Evolutionary conservation across 441 rosid genomes (phyloP).

Genomic region (Francoa sonchifolia): DNA sequence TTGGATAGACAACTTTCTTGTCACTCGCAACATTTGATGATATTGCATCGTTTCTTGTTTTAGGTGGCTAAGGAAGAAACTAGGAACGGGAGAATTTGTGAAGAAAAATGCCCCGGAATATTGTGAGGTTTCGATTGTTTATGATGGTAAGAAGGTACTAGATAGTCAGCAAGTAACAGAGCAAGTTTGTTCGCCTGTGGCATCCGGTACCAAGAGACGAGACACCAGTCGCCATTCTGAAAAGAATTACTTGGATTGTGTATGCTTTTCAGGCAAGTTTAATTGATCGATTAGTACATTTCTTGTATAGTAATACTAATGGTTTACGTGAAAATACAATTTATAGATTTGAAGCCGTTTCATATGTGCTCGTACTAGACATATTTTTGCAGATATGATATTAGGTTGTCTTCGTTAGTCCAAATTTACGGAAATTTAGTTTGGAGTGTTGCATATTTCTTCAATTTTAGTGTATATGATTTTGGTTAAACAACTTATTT

Average conservation of each 20-base stretch:
- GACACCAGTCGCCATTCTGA: constrained; percentile 4
- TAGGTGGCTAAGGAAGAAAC: constrained; percentile 23
- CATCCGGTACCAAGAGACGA: constrained; percentile 4
- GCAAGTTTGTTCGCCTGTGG: constrained; percentile 6
- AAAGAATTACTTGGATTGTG: constrained; percentile 24
- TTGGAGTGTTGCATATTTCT: too few species aligned
- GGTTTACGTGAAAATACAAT: too few species aligned
- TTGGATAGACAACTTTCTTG: too few species aligned
- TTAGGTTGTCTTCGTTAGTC: too few species aligned
- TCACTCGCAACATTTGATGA: too few species aligned
- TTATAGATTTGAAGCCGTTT: too few species aligned
- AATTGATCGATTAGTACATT: constrained; percentile 6
- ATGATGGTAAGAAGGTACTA: constrained; percentile 20
- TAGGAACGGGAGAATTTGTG: constrained; percentile 30
- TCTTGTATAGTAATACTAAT: too few species aligned
- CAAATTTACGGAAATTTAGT: too few species aligned
- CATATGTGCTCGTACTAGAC: too few species aligned
- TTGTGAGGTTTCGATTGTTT: constrained; percentile 35
- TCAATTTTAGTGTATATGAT: too few species aligned
- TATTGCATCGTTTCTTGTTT: neutral
- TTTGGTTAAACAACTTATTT: too few species aligned
- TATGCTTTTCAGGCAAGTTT: constrained; percentile 36
- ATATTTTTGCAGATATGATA: too few species aligned
- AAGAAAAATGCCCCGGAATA: constrained; percentile 43
- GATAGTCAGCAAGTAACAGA: constrained; percentile 12